phyloP scores from a whole-genome alignment of 495 filamentous ascomycete species.

The Penicillium arizonense region DNA sequence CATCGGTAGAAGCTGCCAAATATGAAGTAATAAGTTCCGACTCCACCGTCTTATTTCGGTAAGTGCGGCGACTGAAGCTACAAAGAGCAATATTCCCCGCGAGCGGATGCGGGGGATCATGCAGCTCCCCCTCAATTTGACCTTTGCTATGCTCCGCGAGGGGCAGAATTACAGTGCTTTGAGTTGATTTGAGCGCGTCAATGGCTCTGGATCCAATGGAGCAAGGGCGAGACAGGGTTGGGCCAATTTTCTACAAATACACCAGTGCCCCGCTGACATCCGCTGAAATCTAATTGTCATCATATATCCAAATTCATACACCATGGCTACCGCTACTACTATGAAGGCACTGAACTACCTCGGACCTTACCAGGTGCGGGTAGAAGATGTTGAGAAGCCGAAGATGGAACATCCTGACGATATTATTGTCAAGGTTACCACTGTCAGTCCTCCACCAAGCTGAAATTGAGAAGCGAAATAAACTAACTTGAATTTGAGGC shows the following conservation, averaged over 20 bases:
- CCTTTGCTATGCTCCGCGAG: background rate
- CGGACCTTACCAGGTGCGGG: slow-evolving; percentile 49
- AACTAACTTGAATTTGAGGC: slow-evolving; percentile 16
- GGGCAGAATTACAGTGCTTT: background rate
- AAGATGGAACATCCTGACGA: slow-evolving; percentile 54
- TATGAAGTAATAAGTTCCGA: background rate
- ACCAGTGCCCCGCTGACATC: background rate
- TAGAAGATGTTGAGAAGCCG: slow-evolving; percentile 49
- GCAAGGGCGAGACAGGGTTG: background rate
- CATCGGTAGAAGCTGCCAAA: too few species aligned
- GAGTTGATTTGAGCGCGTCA: background rate
- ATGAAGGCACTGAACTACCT: slow-evolving; percentile 59
- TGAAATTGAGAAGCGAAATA: background rate
- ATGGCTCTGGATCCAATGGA: background rate
- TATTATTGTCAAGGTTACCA: slow-evolving; percentile 56
- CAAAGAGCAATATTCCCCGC: slow-evolving; percentile 3
- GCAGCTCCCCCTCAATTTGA: background rate
- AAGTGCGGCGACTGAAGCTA: background rate
- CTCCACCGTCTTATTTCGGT: background rate
- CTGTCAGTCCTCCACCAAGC: slow-evolving; percentile 28
- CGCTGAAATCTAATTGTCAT: background rate
- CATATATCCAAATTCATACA: background rate
- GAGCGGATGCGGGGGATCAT: background rate
- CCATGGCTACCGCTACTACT: slow-evolving; percentile 20
- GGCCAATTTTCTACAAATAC: background rate